Base-by-base conservation (phyloP, 371 early-diverging fungal species). In the Mortierella sp. region DNA sequence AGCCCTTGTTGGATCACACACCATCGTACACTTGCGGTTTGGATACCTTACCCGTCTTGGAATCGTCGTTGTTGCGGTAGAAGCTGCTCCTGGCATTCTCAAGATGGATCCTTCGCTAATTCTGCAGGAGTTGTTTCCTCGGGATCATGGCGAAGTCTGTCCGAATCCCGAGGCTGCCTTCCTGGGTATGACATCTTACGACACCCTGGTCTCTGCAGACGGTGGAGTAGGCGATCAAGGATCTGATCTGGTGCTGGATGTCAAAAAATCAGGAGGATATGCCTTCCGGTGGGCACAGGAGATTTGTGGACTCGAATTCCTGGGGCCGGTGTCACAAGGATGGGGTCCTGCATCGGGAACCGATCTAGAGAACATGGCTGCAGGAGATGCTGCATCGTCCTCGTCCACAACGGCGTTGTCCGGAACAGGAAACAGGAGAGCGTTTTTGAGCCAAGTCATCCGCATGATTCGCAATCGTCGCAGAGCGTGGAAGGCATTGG, bases 241-340 rank as follows among this genome's bases (percentile, higher is more conserved):
- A 47, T 61, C 62, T 0, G 69, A 69, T 44, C 44, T 69, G 17
- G 53, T 61, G 30, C 12, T 69, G 52, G 61, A 69, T 46, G 30
- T 50, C 14, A 56, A 55, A 4, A 43, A 61, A n/a, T 39, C 69
- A 24, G 69, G 62, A 23, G 69, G 69, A 24, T 69, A 69, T 52
- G 69, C 69, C 17, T 69, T 56, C 62, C 50, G 69, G 24, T 69
- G 69, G 69, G 69, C 69, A 21, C 69, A 69, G 57, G 69, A 69
- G 27, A 55, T 69, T 41, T 69, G 69, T 15, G 69, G 69, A 17
- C 69, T 69, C 46, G 69, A 69, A 23, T 69, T 61, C 19, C 37
- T 69, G 21, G 70, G 70, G 30, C 70, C 70, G 7, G 17, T 61
- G 9, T 56, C 70, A 6, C 70, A 69, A 46, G 70, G 70, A 31